Percentiles rank a stretch among this genome's conserved stretches.
Evolutionary conservation across 176 grass and related monocot species (phyloP).

Genomic region (Elymus sibiricus): DNA sequence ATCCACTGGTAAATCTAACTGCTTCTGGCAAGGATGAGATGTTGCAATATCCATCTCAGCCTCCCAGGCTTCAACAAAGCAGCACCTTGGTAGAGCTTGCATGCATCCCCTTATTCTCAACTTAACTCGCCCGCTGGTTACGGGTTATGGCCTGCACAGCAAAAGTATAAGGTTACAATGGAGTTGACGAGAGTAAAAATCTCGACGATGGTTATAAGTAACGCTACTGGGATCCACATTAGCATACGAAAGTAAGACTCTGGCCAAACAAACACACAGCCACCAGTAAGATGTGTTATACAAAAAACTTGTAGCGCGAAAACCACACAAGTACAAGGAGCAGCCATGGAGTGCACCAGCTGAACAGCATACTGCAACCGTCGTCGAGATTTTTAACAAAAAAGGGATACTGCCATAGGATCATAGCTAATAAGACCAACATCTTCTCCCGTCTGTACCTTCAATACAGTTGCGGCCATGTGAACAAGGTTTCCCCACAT

Average conservation of each 20-base stretch:
- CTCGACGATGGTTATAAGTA: neutral
- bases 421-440: conserved; percentile 27
- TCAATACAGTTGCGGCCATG: conserved; percentile 32
- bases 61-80: neutral
- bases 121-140: neutral
- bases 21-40: neutral
- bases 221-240: neutral
- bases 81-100: neutral
- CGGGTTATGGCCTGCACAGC: neutral
- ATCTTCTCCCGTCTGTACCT: conserved; percentile 18
- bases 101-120: neutral
- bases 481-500: neutral
- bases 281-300: neutral
- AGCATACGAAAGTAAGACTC: neutral
- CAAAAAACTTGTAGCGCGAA: neutral
- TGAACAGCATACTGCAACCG: too few species aligned
- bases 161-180: neutral
- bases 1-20: neutral
- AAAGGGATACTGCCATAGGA: conserved; percentile 2
- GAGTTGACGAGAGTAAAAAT: neutral
- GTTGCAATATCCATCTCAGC: neutral
- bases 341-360: neutral
- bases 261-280: neutral
- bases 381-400: too few species aligned
- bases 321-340: neutral